Conservation (phyloP, 2,329 filamentous ascomycete genomes). For the Byssoonygena ceratinophila region DNA sequence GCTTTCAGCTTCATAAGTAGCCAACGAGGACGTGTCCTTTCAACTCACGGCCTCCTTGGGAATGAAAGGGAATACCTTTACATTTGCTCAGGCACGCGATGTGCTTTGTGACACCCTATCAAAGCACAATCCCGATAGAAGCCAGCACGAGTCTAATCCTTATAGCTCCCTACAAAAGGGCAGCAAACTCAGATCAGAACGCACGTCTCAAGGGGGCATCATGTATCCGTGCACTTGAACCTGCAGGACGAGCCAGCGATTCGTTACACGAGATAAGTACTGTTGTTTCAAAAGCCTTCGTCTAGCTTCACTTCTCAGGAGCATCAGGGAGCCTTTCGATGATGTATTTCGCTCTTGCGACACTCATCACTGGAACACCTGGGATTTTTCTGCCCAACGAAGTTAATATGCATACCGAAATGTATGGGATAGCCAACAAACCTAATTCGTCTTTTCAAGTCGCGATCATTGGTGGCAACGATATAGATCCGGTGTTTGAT, state of each 20-base stretch:
- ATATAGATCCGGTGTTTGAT: conserved; percentile 68
- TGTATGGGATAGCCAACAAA: conserved; percentile 3
- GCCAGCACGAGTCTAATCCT: not conserved
- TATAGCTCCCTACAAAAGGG: not conserved
- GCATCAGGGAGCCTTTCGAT: conserved; percentile 86
- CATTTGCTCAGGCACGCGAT: not conserved
- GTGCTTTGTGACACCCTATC: not conserved
- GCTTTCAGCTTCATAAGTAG: not conserved
- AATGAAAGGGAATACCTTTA: not conserved
- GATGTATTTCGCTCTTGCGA: conserved; percentile 81
- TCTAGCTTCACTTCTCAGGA: conserved; percentile 46
- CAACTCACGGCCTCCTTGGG: not conserved
- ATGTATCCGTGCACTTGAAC: not conserved
- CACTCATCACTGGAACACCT: conserved; percentile 59
- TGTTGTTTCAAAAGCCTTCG: not conserved
- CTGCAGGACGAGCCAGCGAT: not conserved
- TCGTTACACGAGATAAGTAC: not conserved
- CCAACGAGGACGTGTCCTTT: not conserved
- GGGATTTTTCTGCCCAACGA: conserved; percentile 52
- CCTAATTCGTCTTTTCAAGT: conserved; percentile 69
- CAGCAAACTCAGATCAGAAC: not conserved
- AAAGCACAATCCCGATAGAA: not conserved
- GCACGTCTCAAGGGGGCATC: too few species aligned
- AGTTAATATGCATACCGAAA: not conserved
- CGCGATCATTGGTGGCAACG: conserved; percentile 59